phyloP scores from a whole-genome alignment of 352 stramenopile species.

The Aphanomyces euteiches region DNA sequence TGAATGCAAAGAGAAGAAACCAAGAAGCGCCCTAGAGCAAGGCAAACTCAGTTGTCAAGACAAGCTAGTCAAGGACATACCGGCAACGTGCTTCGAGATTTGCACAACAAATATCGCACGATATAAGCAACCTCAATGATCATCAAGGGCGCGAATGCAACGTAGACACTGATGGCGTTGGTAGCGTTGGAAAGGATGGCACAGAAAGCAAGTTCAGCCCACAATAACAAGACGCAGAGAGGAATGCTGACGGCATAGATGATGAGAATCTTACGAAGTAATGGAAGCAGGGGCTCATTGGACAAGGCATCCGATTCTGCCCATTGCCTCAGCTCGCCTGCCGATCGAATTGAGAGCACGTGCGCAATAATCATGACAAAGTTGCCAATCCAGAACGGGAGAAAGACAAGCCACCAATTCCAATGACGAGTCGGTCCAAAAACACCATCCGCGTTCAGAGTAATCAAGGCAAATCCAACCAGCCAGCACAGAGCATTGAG shows the following conservation, averaged over 20 bases:
- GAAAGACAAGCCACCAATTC: constrained; percentile 81
- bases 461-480: constrained; percentile 59
- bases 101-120: constrained; percentile 73
- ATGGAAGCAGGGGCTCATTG: constrained; percentile 72
- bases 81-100: constrained; percentile 68
- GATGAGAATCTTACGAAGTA: constrained; percentile 68
- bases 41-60: neutral
- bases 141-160: constrained; percentile 75
- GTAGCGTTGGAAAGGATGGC: constrained; percentile 52
- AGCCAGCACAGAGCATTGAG: constrained; percentile 77
- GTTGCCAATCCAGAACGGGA: constrained; percentile 80
- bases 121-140: constrained; percentile 79
- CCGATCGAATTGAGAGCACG: constrained; percentile 54
- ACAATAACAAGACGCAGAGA: constrained; percentile 65
- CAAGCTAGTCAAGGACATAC: constrained; percentile 37
- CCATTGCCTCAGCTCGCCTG: constrained; percentile 64
- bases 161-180: constrained; percentile 57
- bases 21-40: constrained; percentile 61
- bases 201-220: constrained; percentile 80
- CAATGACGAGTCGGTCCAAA: constrained; percentile 43
- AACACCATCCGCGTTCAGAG: constrained; percentile 73
- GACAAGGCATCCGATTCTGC: constrained; percentile 76
- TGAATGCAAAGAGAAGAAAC: constrained; percentile 77
- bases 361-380: constrained; percentile 55
- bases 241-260: constrained; percentile 73